Base-by-base conservation (phyloP, 2,329 filamentous ascomycete genomes). In the Pseudocercospora fuligena region DNA sequence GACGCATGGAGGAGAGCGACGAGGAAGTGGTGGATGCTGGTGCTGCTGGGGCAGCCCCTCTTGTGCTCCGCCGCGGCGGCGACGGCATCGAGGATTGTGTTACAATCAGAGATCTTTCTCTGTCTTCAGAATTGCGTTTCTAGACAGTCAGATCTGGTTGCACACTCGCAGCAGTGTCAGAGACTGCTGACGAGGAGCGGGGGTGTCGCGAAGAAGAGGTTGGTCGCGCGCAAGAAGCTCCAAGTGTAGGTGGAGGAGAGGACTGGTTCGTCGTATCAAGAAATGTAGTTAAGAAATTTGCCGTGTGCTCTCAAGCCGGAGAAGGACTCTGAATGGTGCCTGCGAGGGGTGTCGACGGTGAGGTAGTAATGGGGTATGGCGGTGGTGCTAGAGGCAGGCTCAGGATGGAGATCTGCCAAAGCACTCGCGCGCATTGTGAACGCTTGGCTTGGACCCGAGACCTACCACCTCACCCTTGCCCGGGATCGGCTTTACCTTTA, bases 11-110 rank as follows among this genome's bases (percentile, higher is more conserved):
- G 49, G 91, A 89, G 72, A 82, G 82, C 21, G 85, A 87, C 49
- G 92, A 89, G 60, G 90, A 89, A 69, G 91, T 93, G 70, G 91
- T 92, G 74, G 92, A 90, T 74, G 92, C 89, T 74, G 90, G 88
- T 75, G 86, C 84, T 69, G 84, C 82, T 75, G 87, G 70, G 61
- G 67, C 72, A 61, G 71, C 73, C 64, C 70, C 93, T 86, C 94
- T 90, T 81, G 94, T 95, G 77, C 94, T 97, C 79, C 94, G 92
- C 82, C 94, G 91, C 79, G 72, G 68, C 46, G 74, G 72, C 63
- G 74, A 73, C 61, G 74, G 74, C 74, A 76, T 76, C 31, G 56
- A 58, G 56, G n/a, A 25, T 36, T 58, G n/a, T 19, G 23, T n/a
- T 3, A 25, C 56, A 19, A 40, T 58, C 11, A 25, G 16, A 14